A percentile compares a stretch with the other conserved stretches of the same genome.
Conservation (phyloP, 768 basidiomycete species). For the Mycena vulgaris region DNA sequence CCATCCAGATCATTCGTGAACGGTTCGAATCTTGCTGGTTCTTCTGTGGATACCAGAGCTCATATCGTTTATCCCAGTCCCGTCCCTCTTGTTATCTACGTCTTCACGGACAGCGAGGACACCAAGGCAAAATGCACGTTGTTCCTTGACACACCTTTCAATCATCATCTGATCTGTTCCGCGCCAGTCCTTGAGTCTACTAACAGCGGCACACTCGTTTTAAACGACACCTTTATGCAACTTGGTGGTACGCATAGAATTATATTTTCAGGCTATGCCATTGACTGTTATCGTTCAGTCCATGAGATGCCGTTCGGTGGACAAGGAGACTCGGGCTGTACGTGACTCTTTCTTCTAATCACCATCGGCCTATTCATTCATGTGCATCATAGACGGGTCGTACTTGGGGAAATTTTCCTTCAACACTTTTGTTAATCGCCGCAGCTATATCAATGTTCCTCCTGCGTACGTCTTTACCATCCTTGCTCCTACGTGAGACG, state of each 20-base stretch:
- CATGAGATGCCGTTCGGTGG: slow-evolving; percentile 65
- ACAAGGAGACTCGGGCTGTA: slow-evolving; percentile 77
- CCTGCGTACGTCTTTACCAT: slow-evolving; percentile 57
- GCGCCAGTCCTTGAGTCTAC: slow-evolving; percentile 68
- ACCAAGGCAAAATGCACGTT: slow-evolving; percentile 55
- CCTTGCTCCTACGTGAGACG: neutral
- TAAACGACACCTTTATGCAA: slow-evolving; percentile 76
- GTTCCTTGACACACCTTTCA: slow-evolving; percentile 20
- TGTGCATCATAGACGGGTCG: slow-evolving; percentile 34
- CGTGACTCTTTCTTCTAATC: slow-evolving; percentile 39
- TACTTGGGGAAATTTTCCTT: too few species aligned
- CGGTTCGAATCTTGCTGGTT: slow-evolving; percentile 51
- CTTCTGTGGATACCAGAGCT: neutral
- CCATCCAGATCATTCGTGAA: slow-evolving; percentile 67
- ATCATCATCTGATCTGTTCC: neutral
- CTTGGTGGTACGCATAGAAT: slow-evolving; percentile 56
- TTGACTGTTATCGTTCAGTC: slow-evolving; percentile 34
- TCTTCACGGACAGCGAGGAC: slow-evolving; percentile 67
- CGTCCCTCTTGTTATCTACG: slow-evolving; percentile 75
- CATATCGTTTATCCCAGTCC: slow-evolving; percentile 53
- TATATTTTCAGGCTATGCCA: neutral
- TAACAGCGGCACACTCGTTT: slow-evolving; percentile 67
- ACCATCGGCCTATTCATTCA: slow-evolving; percentile 65
- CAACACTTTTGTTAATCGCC: slow-evolving; percentile 66
- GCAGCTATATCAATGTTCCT: slow-evolving; percentile 67